A percentile compares a stretch with the other conserved stretches of the same genome.
phyloP scores from a whole-genome alignment of 2,329 filamentous ascomycete genomes.

The Exophiala oligosperma region DNA sequence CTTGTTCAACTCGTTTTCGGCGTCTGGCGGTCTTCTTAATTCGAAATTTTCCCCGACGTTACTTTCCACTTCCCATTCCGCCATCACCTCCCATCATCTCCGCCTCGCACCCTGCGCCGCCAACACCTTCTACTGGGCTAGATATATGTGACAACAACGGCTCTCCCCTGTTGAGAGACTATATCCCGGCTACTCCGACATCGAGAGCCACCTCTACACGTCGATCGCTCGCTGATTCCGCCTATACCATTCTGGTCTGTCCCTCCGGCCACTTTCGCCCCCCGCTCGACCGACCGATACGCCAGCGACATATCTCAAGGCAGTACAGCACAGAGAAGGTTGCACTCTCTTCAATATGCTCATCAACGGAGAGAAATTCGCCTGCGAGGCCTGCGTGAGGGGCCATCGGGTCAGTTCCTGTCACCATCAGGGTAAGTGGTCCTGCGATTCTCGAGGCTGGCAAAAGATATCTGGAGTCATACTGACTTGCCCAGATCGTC shows the following conservation, averaged over 20 bases:
- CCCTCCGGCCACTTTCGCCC: background rate
- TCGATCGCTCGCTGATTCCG: no score
- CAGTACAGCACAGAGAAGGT: background rate
- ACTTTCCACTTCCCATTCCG: slow-evolving; percentile 5
- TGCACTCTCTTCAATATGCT: slow-evolving; percentile 56
- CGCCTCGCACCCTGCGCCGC: background rate
- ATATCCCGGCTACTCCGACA: background rate
- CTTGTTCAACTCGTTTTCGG: slow-evolving; percentile 7
- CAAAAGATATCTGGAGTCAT: slow-evolving; percentile 6
- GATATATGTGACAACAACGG: background rate
- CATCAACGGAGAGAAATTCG: slow-evolving; percentile 95
- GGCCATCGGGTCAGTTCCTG: slow-evolving; percentile 99
- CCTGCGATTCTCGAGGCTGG: slow-evolving; percentile 15
- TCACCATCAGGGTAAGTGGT: slow-evolving; percentile 82
- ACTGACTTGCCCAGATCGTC: slow-evolving; percentile 65
- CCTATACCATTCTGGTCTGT: background rate
- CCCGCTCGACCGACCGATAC: background rate
- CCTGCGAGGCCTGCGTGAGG: slow-evolving; percentile 96
- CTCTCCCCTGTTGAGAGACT: background rate
- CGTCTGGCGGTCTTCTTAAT: slow-evolving; percentile 16
- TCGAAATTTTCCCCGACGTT: slow-evolving; percentile 12
- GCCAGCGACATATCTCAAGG: background rate
- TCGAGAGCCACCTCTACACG: background rate
- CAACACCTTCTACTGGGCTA: background rate
- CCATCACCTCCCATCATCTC: slow-evolving; percentile 4